Base-by-base conservation (phyloP, 2,329 filamentous ascomycete species). In the Fusarium robinianum region DNA sequence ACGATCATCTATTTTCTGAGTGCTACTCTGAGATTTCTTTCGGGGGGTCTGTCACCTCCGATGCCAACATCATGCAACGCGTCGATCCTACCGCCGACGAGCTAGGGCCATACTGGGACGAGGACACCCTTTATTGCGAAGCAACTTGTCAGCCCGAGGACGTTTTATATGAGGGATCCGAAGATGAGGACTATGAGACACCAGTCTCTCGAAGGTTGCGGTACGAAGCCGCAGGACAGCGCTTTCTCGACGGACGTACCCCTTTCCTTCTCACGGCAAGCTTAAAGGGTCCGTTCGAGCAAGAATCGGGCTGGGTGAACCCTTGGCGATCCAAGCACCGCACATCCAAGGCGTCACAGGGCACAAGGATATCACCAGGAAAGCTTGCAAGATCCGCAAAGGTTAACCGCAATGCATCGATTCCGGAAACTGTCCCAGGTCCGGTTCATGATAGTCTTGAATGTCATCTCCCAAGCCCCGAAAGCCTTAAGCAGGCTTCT, bases 241-340 rank as follows among this genome's bases (percentile, higher is more conserved):
- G 74, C 22, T 88, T 78, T 55, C 67, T 87, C 24, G 66, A 72
- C 6, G 85, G 85, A 1, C 67, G 73, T 19, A 61, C 73, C 2
- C 75, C 84, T 0, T 59, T 77, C 16, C 71, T 90, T 3, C 63
- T 83, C 3, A 85, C 85, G 9, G 78, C 85, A 6, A 66, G 69
- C 5, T 69, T 88, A 3, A 74, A 69, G 46, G 85, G 85, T 1
- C 85, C 85, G 0, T 85, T 88, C 52, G 72, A 76, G 15, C 26
- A 41, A 21, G 51, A 33, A 6, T 58, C 61, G 5, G 55, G 61
- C 25, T 68, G 65, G 65, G 35, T 53, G 5, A 69, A 69, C 32
- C 67, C 67, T 5, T 69, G 67, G 67, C 54, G 52, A 27, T 63
- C 63, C 30, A 64, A 63, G 21, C 38, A 55, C 15, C 55, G 60